These are phyloP conservation scores for Penicillium rolfsii DNA, from an alignment of 2,329 filamentous ascomycete species.

Conservation along the genomic window DNA sequence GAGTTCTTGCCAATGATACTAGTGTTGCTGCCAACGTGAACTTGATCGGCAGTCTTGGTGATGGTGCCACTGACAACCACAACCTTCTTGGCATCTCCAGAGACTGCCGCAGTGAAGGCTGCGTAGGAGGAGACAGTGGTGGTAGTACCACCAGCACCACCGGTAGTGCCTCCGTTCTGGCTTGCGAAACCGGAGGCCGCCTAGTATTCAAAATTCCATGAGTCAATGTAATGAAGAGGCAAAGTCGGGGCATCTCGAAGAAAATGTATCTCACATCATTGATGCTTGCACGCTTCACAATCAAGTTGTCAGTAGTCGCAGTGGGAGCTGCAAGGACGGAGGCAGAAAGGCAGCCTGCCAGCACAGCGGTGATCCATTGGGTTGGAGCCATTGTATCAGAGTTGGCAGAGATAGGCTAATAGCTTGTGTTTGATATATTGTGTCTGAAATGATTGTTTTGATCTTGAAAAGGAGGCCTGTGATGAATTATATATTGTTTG, in stretches of 20 bases:
- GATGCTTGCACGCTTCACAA: slow-evolving; percentile 33
- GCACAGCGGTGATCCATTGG: slow-evolving; percentile 30
- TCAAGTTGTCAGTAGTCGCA: slow-evolving; percentile 17
- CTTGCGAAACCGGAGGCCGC: slow-evolving; percentile 51
- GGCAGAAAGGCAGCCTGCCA: slow-evolving; percentile 30
- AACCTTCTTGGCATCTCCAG: slow-evolving; percentile 51
- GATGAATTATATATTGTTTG: slow-evolving; percentile 9
- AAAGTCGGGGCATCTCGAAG: not conserved
- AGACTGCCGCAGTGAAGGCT: slow-evolving; percentile 55
- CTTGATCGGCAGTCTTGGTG: slow-evolving; percentile 47
- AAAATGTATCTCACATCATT: slow-evolving; percentile 26
- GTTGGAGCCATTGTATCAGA: slow-evolving; percentile 28
- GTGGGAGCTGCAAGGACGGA: slow-evolving; percentile 35
- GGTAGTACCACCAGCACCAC: slow-evolving; percentile 58
- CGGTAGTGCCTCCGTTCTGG: slow-evolving; percentile 57
- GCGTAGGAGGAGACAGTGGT: slow-evolving; percentile 59
- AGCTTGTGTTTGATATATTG: slow-evolving; percentile 7
- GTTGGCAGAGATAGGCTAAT: not conserved
- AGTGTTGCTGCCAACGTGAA: slow-evolving; percentile 55
- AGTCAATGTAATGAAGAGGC: not conserved
- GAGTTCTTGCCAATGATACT: slow-evolving; percentile 56
- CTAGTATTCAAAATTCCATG: slow-evolving; percentile 7
- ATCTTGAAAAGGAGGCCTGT: not conserved
- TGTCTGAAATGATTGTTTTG: slow-evolving; percentile 1
- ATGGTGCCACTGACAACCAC: slow-evolving; percentile 54